Evolutionary conservation across 768 basidiomycete species (phyloP), one percentile per base, ranked within the genome.

Genomic region (Pleurotus giganteus): DNA sequence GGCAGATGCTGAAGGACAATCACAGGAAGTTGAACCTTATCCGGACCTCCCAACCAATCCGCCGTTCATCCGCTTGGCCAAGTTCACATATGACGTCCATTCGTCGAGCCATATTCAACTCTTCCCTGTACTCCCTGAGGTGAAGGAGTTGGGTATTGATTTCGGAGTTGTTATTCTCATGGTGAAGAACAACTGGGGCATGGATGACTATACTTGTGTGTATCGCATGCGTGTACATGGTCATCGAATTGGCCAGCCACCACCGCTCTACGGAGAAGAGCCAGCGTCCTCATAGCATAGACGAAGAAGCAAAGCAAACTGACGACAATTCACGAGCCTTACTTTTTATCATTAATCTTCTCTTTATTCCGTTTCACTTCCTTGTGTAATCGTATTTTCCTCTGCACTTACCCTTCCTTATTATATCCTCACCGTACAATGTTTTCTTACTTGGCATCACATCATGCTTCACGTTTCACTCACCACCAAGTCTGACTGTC

Each of bases 131-230:
- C 77, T 79, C 1, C 71, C 77, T 53, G 86, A 87, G 52, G 77
- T 95, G 31, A 76, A 72, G 55, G 81, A 81, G 5, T 76, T 94
- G 6, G 86, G 79, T 6, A 72, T 97, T 37, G 92, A 94, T 67
- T 88, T 96, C 62, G 91, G 91, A 1, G 74, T 96, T 50, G 89
- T 98, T 24, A 84, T 88, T 57, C 75, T 97, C 65, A 74, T 82
- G 58, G 75, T 98, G 61, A 78, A 84, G 70, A 88, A 75, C 65
- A 98, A 98, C 66, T 98, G 94, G 88, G 96, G 95, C 37, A 75
- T 77, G 69, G 76, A 78, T 4, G 84, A 88, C 55, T 91, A 81
- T 66, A 97, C 95, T 0, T 98, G 96, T 69, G 69, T 98, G 34
- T 98, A 94, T 69, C 84, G 91, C 41, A 74, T 93, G 71, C 81